Evolutionary conservation across 176 grass and related monocot species (phyloP).

Genomic region (barley (Hordeum vulgare)): DNA sequence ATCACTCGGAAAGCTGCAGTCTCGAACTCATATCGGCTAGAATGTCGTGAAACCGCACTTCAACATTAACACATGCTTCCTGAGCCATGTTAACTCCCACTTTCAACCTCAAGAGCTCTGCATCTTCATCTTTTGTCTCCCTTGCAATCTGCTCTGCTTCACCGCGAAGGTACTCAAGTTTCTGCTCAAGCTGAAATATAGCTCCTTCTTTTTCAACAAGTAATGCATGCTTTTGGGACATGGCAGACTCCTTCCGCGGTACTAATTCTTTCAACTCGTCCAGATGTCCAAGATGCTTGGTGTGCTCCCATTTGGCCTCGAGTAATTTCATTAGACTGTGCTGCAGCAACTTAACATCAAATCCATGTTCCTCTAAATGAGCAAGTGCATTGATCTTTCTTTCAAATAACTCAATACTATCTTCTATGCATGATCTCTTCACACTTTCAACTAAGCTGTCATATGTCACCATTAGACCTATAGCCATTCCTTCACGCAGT

Average conservation of each 20-base stretch:
- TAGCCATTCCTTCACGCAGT: constrained; percentile 60
- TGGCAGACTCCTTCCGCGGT: neutral
- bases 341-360: constrained; percentile 34
- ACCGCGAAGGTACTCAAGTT: constrained; percentile 25
- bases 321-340: constrained; percentile 14
- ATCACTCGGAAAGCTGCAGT: neutral
- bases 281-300: neutral
- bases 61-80: neutral
- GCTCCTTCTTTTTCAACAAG: constrained; percentile 26
- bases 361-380: constrained; percentile 47
- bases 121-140: constrained; percentile 6
- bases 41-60: neutral
- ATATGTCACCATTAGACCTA: constrained; percentile 58
- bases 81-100: neutral
- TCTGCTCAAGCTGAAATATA: constrained; percentile 32
- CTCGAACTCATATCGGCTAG: constrained; percentile 11
- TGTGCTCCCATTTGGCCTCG: constrained; percentile 18
- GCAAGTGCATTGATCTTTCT: constrained; percentile 28
- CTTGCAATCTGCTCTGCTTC: constrained; percentile 15
- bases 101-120: constrained; percentile 16
- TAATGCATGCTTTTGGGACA: neutral
- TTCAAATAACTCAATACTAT: constrained; percentile 23
- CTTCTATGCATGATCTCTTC: constrained; percentile 14
- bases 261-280: constrained; percentile 17
- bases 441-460: constrained; percentile 28